Evolutionary conservation across 768 basidiomycete species (phyloP), one percentile per base, ranked within the genome.

Genomic region (Lactifluus volemus): DNA sequence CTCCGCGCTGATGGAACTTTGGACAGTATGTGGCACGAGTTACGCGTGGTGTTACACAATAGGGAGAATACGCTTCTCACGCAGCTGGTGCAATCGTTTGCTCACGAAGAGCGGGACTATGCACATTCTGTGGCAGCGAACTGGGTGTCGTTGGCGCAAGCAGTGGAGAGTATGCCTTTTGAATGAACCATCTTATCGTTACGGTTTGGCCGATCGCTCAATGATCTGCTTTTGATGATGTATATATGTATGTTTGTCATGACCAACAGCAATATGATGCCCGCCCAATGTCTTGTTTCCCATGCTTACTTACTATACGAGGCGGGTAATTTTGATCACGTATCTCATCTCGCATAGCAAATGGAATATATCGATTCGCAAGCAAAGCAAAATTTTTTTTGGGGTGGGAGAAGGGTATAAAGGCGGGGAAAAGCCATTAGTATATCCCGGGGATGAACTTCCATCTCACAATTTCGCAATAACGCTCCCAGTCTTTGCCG

Each of bases 401-500:
- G 25, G 2, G 25, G 25, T 1, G 25, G 25, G 25, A 25, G n/a
- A 25, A 25, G 25, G 25, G 25, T 25, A 42, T 17, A 17, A 11
- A 17, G 41, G 41, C 38, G n/a, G 34, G 34, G 15, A 0, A 3
- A 36, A 17, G 6, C 42, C 15, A 34, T 53, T 79, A 97, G 74
- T 94, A 98, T 61, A 97, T 71, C 41, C 83, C 83, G 17, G 92
- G 92, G 49, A 97, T 92, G 70, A 93, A 97, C 72, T 88, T 92
- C 75, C 85, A 96, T 71, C 85, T 88, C 68, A 97, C 94, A 59
- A 92, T 79, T 63, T 82, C 72, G 73, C 92, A 96, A 72, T 94
- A 93, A 53, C 82, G 81, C 19, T 92, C 90, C 92, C 93, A 97
- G 71, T 97, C 94, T 67, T 94, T 91, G 36, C 92, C 92, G 68